These are phyloP conservation scores for Serendipita sp. DNA, from an alignment of 768 basidiomycete species.

Conservation along the genomic window DNA sequence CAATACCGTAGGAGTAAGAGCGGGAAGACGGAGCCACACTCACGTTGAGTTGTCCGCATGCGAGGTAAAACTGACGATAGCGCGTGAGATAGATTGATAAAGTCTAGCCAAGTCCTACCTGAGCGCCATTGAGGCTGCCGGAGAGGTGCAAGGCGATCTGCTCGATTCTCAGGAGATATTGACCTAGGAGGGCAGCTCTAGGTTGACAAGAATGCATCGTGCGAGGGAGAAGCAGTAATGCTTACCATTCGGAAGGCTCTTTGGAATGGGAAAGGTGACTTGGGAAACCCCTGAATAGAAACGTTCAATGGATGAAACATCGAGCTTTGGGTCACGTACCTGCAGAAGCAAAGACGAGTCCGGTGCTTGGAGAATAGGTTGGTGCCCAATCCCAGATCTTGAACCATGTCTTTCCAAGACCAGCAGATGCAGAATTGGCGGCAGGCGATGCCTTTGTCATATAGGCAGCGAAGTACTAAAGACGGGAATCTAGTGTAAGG, in stretches of 20 bases:
- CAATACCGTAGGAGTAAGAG: conserved; percentile 13
- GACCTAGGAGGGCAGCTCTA: background rate
- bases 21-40: background rate
- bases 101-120: conserved; percentile 8
- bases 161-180: conserved; percentile 13
- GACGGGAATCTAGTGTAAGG: too few species aligned
- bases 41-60: conserved; percentile 12
- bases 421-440: conserved; percentile 12
- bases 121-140: conserved; percentile 10
- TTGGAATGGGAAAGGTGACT: conserved; percentile 14
- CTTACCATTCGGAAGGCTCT: conserved; percentile 8
- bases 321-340: background rate
- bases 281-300: background rate
- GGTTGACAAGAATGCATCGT: background rate
- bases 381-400: conserved; percentile 13
- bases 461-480: conserved; percentile 12
- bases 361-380: conserved; percentile 4
- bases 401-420: conserved; percentile 14
- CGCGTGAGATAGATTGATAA: too few species aligned
- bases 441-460: conserved; percentile 12
- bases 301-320: background rate
- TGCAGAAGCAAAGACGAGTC: conserved; percentile 9
- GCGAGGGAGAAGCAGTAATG: background rate
- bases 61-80: conserved; percentile 11
- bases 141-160: conserved; percentile 15